Evolutionary conservation across 208 protist species (phyloP).

Genomic region (Borovskyia barvae): DNA sequence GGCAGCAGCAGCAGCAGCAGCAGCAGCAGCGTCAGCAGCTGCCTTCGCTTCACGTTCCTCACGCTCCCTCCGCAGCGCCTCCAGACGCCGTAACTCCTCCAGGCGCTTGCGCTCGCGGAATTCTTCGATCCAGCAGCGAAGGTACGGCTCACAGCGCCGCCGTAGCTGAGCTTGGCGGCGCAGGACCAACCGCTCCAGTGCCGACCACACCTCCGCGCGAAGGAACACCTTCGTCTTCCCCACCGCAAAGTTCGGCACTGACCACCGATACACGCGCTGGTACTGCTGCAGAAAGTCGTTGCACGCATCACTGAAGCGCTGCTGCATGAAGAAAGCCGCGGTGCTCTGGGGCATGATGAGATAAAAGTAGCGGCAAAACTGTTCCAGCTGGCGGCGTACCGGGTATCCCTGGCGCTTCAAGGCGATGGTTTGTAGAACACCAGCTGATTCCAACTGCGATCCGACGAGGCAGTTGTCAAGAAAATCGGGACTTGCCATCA

Average conservation of each 20-base stretch:
- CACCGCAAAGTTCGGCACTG: constrained; percentile 70
- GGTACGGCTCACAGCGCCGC: constrained; percentile 60
- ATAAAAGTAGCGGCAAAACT: constrained; percentile 83
- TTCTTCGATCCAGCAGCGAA: constrained; percentile 62
- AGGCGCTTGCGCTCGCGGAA: constrained; percentile 70
- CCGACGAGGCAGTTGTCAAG: constrained; percentile 80
- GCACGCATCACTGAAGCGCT: constrained; percentile 39
- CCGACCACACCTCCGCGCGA: constrained; percentile 79
- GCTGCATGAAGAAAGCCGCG: constrained; percentile 34
- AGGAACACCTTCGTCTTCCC: constrained; percentile 90
- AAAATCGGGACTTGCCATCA: constrained; percentile 46
- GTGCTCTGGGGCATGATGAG: constrained; percentile 59
- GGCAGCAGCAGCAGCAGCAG: no score
- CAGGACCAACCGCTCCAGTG: constrained; percentile 74
- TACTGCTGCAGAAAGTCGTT: constrained; percentile 56
- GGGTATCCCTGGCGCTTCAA: constrained; percentile 91
- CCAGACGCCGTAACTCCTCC: constrained; percentile 51
- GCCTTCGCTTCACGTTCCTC: constrained; percentile 58
- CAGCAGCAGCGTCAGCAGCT: no score
- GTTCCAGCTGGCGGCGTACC: constrained; percentile 68
- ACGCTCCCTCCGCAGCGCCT: constrained; percentile 40
- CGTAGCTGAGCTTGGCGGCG: constrained; percentile 66
- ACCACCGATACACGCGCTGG: constrained; percentile 61
- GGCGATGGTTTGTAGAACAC: constrained; percentile 89
- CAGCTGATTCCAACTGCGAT: constrained; percentile 88